phyloP scores from a whole-genome alignment of 495 filamentous ascomycete genomes.

The Xylaria grammica region DNA sequence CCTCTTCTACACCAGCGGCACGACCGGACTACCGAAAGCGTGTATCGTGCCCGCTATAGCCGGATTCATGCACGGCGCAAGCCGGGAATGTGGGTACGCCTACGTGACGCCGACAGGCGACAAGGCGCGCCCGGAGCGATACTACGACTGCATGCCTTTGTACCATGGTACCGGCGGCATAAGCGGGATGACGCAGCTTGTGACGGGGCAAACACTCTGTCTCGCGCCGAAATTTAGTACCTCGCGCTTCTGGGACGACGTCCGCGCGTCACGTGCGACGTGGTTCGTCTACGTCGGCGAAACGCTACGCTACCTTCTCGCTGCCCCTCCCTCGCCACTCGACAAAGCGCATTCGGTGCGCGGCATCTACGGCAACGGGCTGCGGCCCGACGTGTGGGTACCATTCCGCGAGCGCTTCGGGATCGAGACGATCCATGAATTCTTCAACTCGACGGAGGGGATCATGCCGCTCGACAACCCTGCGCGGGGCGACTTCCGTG shows the following conservation, averaged over 20 bases:
- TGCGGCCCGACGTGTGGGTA: slow-evolving; percentile 79
- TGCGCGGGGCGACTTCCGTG: slow-evolving; percentile 63
- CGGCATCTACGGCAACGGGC: slow-evolving; percentile 76
- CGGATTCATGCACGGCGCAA: slow-evolving; percentile 36
- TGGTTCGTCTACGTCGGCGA: slow-evolving; percentile 85
- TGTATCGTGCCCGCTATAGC: slow-evolving; percentile 57
- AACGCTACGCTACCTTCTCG: slow-evolving; percentile 75
- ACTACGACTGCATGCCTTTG: slow-evolving; percentile 80
- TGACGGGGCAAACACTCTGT: slow-evolving; percentile 65
- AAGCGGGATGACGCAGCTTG: slow-evolving; percentile 56
- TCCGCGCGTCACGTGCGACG: slow-evolving; percentile 70
- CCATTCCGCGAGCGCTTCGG: slow-evolving; percentile 68
- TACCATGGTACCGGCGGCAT: slow-evolving; percentile 79
- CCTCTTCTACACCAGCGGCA: slow-evolving; percentile 74
- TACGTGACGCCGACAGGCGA: slow-evolving; percentile 29
- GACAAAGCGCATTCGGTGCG: slow-evolving; percentile 71
- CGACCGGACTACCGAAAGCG: slow-evolving; percentile 70
- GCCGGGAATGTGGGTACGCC: slow-evolving; percentile 32
- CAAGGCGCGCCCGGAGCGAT: slow-evolving; percentile 53
- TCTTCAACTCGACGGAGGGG: slow-evolving; percentile 71
- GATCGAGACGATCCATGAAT: slow-evolving; percentile 63
- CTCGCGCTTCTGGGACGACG: slow-evolving; percentile 75
- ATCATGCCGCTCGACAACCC: slow-evolving; percentile 64
- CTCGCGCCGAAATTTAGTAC: slow-evolving; percentile 74
- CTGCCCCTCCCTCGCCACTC: slow-evolving; percentile 64